Conservation (phyloP, 345 rosid species). For the Salix viminalis region DNA sequence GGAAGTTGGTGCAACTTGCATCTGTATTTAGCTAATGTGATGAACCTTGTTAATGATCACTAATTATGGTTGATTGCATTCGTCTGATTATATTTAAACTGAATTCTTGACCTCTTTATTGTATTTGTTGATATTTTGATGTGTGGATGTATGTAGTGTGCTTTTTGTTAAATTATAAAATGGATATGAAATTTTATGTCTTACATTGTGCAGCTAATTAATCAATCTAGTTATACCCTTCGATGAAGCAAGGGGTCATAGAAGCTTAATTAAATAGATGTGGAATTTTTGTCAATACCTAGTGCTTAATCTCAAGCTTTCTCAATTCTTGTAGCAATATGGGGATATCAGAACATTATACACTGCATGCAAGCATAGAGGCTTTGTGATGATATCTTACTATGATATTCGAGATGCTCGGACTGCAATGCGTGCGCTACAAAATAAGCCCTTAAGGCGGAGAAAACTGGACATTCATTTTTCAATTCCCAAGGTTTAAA, state of each 20-base stretch:
- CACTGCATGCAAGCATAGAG: conserved; percentile 94
- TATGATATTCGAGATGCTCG: conserved; percentile 91
- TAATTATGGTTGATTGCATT: background rate
- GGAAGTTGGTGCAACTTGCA: background rate
- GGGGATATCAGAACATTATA: conserved; percentile 91
- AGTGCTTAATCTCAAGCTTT: conserved; percentile 13
- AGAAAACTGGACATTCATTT: conserved; percentile 92
- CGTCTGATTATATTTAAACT: background rate
- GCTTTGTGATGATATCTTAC: conserved; percentile 94
- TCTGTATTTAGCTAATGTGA: background rate
- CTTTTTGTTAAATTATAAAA: background rate
- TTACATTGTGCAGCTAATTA: background rate
- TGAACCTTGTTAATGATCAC: background rate
- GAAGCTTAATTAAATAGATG: background rate
- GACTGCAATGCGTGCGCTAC: conserved; percentile 85
- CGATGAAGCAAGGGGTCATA: background rate
- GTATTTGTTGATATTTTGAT: background rate
- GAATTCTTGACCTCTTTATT: background rate
- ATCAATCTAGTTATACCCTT: background rate
- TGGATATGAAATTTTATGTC: background rate
- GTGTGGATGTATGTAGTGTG: background rate
- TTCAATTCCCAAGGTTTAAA: conserved; percentile 89
- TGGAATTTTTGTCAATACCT: background rate
- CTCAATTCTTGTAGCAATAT: conserved; percentile 56
- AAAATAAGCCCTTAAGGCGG: conserved; percentile 82